Evolutionary conservation across 352 stramenopile genomes (phyloP).

Genomic region (Pythium periplocum): DNA sequence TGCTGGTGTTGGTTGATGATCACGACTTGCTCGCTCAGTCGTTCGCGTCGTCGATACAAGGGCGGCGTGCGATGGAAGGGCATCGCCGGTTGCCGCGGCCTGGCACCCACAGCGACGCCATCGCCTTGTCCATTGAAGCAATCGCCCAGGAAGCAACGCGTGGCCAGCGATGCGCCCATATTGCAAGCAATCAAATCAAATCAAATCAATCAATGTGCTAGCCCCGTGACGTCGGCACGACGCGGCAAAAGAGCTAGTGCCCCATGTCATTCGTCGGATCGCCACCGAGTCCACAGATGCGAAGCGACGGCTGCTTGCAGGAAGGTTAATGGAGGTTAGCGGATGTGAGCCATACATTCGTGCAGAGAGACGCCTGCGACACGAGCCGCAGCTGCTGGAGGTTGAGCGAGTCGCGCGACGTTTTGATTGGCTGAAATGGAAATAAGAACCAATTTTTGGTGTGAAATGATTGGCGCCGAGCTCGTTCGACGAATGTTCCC

Average conservation of each 20-base stretch:
- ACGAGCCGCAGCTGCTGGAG: neutral
- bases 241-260: too few relatives aligned
- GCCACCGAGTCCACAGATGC: neutral
- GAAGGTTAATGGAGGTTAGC: conserved; percentile 7
- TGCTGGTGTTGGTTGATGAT: conserved; percentile 3
- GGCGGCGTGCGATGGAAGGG: too few relatives aligned
- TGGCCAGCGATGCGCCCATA: conserved; percentile 35
- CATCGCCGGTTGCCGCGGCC: too few relatives aligned
- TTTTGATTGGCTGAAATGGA: too few relatives aligned
- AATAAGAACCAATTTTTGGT: conserved; percentile 1
- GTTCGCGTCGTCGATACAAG: too few relatives aligned
- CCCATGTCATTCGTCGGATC: neutral
- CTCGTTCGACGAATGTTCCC: too few relatives aligned
- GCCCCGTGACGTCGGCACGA: too few relatives aligned
- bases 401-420: neutral
- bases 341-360: conserved; percentile 11
- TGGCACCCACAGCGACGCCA: too few relatives aligned
- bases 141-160: conserved; percentile 24
- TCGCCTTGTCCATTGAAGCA: neutral
- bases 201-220: too few relatives aligned
- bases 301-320: neutral
- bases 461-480: neutral
- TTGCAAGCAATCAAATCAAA: neutral
- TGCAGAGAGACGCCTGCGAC: neutral
- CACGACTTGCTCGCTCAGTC: too few relatives aligned